phyloP scores from a whole-genome alignment of 2,329 filamentous ascomycete species.

The Neocucurbitaria cava region DNA sequence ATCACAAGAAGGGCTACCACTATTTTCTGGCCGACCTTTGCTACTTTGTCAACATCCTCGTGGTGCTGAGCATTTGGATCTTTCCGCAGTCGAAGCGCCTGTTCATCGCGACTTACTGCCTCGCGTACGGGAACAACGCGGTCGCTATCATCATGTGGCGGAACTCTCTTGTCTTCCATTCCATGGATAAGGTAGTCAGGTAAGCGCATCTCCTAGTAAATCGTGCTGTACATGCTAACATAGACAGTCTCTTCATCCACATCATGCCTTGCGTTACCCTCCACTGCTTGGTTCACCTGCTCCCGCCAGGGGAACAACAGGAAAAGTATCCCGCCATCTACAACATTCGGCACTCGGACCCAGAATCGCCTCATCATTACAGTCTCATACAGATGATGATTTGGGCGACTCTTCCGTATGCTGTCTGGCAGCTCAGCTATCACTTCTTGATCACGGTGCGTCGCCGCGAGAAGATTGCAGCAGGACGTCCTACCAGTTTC shows the following conservation, averaged over 20 bases:
- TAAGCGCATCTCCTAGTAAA: constrained; percentile 42
- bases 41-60: constrained; percentile 94
- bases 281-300: constrained; percentile 88
- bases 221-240: constrained; percentile 14
- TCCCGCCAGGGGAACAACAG: constrained; percentile 69
- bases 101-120: constrained; percentile 89
- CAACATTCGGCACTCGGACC: constrained; percentile 72
- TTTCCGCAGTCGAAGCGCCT: constrained; percentile 90
- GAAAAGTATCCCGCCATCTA: constrained; percentile 84
- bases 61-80: constrained; percentile 83
- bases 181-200: constrained; percentile 95
- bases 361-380: constrained; percentile 81
- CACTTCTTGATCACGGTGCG: constrained; percentile 96
- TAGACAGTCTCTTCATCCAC: constrained; percentile 85
- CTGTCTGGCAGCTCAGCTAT: constrained; percentile 90
- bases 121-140: constrained; percentile 95
- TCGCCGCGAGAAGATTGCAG: constrained; percentile 93
- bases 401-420: constrained; percentile 93
- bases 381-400: constrained; percentile 83
- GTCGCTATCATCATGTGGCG: constrained; percentile 99
- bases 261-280: constrained; percentile 97
- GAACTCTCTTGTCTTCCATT: constrained; percentile 98
- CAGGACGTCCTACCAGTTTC: constrained; percentile 93
- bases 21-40: constrained; percentile 98
- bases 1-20: constrained; percentile 82